Percentiles rank a stretch among this genome's conserved stretches.
phyloP scores from a whole-genome alignment of 768 basidiomycete species.

The Mrakia hoshinonis region DNA sequence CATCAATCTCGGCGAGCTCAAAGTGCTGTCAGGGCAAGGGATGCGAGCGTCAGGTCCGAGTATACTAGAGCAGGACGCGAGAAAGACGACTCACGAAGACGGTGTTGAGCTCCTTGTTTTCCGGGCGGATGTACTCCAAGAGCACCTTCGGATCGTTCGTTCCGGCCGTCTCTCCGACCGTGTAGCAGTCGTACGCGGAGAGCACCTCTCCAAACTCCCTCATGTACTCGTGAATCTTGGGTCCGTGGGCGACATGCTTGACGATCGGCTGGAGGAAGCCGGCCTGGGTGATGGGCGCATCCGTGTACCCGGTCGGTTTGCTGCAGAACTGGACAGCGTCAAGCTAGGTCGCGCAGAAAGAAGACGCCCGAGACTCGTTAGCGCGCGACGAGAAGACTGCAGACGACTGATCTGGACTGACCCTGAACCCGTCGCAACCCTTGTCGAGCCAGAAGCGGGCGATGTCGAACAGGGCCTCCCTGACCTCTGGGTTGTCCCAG shows the following conservation, averaged over 20 bases:
- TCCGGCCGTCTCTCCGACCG: constrained; percentile 40
- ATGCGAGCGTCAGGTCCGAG: neutral
- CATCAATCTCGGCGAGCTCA: constrained; percentile 51
- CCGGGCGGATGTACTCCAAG: constrained; percentile 52
- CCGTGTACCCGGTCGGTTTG: constrained; percentile 56
- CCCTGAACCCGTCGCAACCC: constrained; percentile 67
- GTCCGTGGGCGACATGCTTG: constrained; percentile 33
- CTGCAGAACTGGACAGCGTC: constrained; percentile 64
- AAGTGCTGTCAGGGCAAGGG: constrained; percentile 43
- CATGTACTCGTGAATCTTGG: constrained; percentile 58
- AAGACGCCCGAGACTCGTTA: no score
- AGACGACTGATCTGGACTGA: constrained; percentile 49
- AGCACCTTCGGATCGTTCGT: constrained; percentile 44
- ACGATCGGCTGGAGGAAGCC: constrained; percentile 25
- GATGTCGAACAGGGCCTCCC: constrained; percentile 46
- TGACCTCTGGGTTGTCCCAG: constrained; percentile 50
- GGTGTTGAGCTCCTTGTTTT: constrained; percentile 45
- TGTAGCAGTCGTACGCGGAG: constrained; percentile 5
- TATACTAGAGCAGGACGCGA: neutral
- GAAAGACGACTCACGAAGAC: neutral
- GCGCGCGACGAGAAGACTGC: constrained; percentile 29
- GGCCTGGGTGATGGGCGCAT: constrained; percentile 41
- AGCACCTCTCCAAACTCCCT: constrained; percentile 57
- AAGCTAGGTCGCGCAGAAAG: neutral
- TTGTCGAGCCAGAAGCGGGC: constrained; percentile 67